Evolutionary conservation across 768 basidiomycete genomes (phyloP), one percentile per base, ranked within the genome.

Genomic region (Rhizopogon roseolus): DNA sequence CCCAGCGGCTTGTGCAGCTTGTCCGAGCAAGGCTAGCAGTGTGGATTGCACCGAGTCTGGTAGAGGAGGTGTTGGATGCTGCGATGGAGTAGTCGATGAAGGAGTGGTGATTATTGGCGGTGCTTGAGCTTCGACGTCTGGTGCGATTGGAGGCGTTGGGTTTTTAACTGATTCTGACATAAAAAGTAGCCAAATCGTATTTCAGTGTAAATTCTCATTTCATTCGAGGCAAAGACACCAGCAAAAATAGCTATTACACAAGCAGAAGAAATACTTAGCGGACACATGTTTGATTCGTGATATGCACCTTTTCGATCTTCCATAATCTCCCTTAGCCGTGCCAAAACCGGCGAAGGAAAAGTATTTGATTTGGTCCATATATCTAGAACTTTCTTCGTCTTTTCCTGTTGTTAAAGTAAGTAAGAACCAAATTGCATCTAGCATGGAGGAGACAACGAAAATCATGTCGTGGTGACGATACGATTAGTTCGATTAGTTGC

Each of bases 381-480:
- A 74, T 98, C 97, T 71, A 96, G 83, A 65, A 99, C 85, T 73
- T 98, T 98, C 78, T 88, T 88, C 43, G 90, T 81, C 76, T 99
- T 99, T 77, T 97, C 96, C 95, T 98, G 78, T 71, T 67, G 55
- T 66, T 57, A 58, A 57, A 72, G 62, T 64, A 64, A 59, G 65
- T 69, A 68, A 70, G 62, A 66, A 66, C 52, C 53, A 57, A 57
- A 77, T 82, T 71, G 81, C 76, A 73, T 70, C 64, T 66, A 63
- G 57, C 64, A 66, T 62, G 25, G 36, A 6, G 49, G 40, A 56
- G 36, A 40, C 52, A 41, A 46, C 43, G 60, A 25, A 32, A 36
- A 48, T 36, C 22, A 48, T 36, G 32, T 36, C 34, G 13, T 66
- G 66, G 64, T 69, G 67, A 67, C 57, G 54, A 60, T 55, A 67